Evolutionary conservation across 495 filamentous ascomycete species (phyloP), one percentile per base, ranked within the genome.

Genomic region (Chaetomidium leptoderma): DNA sequence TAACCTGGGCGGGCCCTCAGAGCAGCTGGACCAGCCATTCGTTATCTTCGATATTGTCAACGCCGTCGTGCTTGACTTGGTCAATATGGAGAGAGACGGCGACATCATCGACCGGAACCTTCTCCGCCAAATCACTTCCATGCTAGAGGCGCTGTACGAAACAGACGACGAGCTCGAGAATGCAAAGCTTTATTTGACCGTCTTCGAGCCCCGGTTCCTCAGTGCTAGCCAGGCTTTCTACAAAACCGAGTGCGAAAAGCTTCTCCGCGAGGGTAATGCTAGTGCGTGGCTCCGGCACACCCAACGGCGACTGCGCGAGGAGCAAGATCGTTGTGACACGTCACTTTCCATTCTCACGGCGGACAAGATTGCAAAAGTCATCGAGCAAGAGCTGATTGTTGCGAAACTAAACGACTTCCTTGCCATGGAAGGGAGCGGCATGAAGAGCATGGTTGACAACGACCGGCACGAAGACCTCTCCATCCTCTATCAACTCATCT

Each of bases 131-230:
- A 91, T 88, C 69, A 80, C 91, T 1, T 85, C 89, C 60, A 97
- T 97, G 91, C 77, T 99, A 3, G 93, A 97, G 68, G 83, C 83
- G 30, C 80, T 99, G 0, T 95, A 95, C 67, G 89, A 95, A 66
- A 87, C 84, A 0, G 79, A 87, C 33, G 78, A 81, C 2, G 91
- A 95, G 63, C 81, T 84, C 16, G 81, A 86, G 48, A 80, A 86
- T 29, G 78, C 88, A 17, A 92, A 89, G 66, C 80, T 99, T 0
- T 99, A 99, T 66, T 66, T 92, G 23, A 86, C 85, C 3, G 78
- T 79, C 0, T 97, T 99, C 63, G 91, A 99, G 66, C 82, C 80
- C 0, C 80, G 82, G 19, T 96, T 92, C 66, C 71, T 97, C 10
- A 65, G 72, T 4, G 81, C 80, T 3, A 96, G 90, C 63, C 71